Percentiles rank a stretch among this genome's conserved stretches.
Evolutionary conservation across 164 flowering plant genomes (phyloP).

Genomic region (Vitis labrusca): DNA sequence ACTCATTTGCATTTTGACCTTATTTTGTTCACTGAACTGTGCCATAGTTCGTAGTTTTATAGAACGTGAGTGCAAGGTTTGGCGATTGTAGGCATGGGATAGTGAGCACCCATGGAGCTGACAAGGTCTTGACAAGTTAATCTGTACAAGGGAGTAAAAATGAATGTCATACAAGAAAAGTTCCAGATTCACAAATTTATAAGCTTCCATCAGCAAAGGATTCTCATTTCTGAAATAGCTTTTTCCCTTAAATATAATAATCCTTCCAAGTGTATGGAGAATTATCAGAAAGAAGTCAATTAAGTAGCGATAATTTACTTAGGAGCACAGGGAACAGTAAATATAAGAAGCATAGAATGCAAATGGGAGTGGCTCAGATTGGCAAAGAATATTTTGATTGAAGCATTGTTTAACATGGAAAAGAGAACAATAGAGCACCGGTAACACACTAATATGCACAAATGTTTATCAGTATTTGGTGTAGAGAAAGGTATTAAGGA

Average conservation of each 20-base stretch:
- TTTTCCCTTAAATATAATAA: not conserved
- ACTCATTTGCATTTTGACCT: conserved; percentile 20
- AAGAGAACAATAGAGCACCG: not conserved
- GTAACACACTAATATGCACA: not conserved
- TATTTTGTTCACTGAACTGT: conserved; percentile 25
- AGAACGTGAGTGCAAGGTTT: conserved; percentile 8
- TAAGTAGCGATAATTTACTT: not conserved
- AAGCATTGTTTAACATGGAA: not conserved
- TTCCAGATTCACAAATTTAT: not conserved
- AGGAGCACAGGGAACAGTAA: not conserved
- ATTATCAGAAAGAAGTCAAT: not conserved
- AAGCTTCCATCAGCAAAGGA: not conserved
- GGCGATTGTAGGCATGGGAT: not conserved
- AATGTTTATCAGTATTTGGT: not conserved
- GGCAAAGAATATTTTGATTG: not conserved
- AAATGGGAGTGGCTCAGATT: not conserved
- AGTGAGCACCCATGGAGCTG: not conserved
- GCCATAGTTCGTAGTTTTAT: conserved; percentile 21
- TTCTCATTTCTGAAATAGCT: not conserved
- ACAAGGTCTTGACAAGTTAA: conserved; percentile 5
- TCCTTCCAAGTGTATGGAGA: not conserved
- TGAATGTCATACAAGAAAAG: not conserved
- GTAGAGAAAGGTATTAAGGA: too few species aligned
- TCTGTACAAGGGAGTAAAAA: conserved; percentile 8
- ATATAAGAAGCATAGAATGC: not conserved